Conservation (phyloP, 176 grass and related monocot genomes). For the Hyparrhenia diplandra region DNA sequence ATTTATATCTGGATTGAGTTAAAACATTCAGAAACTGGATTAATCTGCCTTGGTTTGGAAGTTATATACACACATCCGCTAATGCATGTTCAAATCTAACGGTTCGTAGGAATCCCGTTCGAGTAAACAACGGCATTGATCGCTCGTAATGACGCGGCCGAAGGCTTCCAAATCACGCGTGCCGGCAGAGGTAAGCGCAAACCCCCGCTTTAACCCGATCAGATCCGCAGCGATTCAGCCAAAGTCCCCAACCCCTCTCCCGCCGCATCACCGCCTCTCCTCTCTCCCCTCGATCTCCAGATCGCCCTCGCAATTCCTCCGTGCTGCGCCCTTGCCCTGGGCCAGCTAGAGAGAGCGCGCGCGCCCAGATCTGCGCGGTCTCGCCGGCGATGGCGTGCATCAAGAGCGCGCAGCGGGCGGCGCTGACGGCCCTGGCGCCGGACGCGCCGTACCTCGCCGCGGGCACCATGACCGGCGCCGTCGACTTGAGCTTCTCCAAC, state of each 20-base stretch:
- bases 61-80: too few species aligned
- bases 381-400: conserved; percentile 82
- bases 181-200: not conserved
- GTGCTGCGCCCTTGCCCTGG: conserved; percentile 10
- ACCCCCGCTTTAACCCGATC: conserved; percentile 10
- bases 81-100: not conserved
- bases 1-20: not conserved
- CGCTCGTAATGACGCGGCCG: not conserved
- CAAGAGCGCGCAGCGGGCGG: conserved; percentile 93
- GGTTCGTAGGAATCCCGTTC: not conserved
- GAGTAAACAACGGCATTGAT: not conserved
- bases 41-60: not conserved
- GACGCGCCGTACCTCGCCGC: conserved; percentile 88
- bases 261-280: not conserved
- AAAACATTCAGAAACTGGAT: not conserved
- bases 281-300: conserved; percentile 13
- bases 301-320: conserved; percentile 25
- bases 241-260: conserved; percentile 23
- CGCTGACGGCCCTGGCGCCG: conserved; percentile 77
- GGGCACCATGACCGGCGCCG: conserved; percentile 93
- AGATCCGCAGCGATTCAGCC: conserved; percentile 27
- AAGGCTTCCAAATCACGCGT: conserved; percentile 13
- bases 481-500: conserved; percentile 71
- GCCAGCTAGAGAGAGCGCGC: conserved; percentile 16
- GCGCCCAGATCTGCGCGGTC: conserved; percentile 46